Conservation (phyloP, 2,329 filamentous ascomycete genomes). For the Stachybotrys chlorohalonatus region DNA sequence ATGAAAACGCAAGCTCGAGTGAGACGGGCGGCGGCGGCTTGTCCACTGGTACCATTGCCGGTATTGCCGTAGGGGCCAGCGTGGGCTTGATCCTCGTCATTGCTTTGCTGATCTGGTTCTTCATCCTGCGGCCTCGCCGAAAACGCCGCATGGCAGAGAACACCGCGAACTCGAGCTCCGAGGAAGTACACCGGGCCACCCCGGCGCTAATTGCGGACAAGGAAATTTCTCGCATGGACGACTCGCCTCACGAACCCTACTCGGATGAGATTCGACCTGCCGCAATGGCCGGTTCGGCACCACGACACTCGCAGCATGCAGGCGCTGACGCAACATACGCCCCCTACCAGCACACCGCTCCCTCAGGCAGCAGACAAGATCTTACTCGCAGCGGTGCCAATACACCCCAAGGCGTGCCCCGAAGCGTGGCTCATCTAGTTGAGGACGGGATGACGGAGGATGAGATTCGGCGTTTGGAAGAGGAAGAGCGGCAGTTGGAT, state of each 20-base stretch:
- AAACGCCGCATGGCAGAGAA: conserved; percentile 7
- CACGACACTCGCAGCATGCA: not conserved
- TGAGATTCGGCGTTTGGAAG: conserved; percentile 45
- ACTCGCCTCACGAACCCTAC: conserved; percentile 33
- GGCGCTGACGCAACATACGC: not conserved
- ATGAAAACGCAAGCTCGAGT: not conserved
- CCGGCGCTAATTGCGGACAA: conserved; percentile 35
- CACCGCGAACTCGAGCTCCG: conserved; percentile 11
- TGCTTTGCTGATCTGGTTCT: conserved; percentile 30
- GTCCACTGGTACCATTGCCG: conserved; percentile 33
- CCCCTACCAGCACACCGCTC: conserved; percentile 4
- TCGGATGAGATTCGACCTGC: conserved; percentile 28
- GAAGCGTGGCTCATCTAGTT: conserved; percentile 40
- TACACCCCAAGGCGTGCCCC: conserved; percentile 21
- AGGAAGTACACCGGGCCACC: conserved; percentile 16
- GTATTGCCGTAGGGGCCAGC: conserved; percentile 34
- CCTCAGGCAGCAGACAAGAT: conserved; percentile 8
- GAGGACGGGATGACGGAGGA: conserved; percentile 53
- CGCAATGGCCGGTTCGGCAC: conserved; percentile 1
- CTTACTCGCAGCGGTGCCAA: conserved; percentile 10
- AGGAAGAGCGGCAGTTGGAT: conserved; percentile 49
- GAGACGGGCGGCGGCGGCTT: conserved; percentile 15
- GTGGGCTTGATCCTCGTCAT: conserved; percentile 29
- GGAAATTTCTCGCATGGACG: conserved; percentile 27
- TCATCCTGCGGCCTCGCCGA: conserved; percentile 30